Evolutionary conservation across 129 eudicot species (phyloP), one percentile per base, ranked within the genome.

Genomic region (Cynara cardunculus): DNA sequence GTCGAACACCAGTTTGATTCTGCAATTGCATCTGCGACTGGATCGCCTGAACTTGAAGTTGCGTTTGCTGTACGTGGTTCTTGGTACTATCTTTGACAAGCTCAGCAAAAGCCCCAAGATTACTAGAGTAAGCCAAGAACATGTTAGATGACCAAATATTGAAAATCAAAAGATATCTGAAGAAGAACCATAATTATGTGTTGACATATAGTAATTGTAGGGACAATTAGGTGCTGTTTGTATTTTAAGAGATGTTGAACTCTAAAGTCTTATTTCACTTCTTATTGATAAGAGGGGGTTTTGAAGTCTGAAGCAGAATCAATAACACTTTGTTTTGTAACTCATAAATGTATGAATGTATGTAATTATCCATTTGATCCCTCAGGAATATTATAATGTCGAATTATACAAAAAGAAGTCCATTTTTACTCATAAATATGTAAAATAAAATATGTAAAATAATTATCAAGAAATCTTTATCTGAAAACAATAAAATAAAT

Each of bases 11-110:
- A 81, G 87, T 80, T 78, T 89, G 97, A 24, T 89, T 94, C 46
- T 85, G 90, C 56, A 86, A 65, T 77, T 88, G 94, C 82, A 88
- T 27, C 71, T 87, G 98, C 64, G 90, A 87, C 91, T 90, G 98
- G 70, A 88, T 80, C 1, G 85, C 82, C 78, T 87, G 92, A 69
- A 85, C 87, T 85, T 91, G 97, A 78, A 83, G 85, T 72, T 88
- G 94, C 74, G 86, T 71, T 81, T 85, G 94, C 70, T 86, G 99
- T 18, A 84, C 89, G 85, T 73, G 71, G 75, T 76, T 92, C 86
- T 88, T 88, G 39, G 91, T 85, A 78, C 89, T 80, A 81, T 90
- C 99, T 87, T 92, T 95, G 27, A 95, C 91, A 79, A 92, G 88
- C 81, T 92, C 97, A 18, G 94, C 84, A 71, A 95, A 85, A 62